Percentiles rank a stretch among this genome's conserved stretches.
Conservation (phyloP, 331 rosid species). For the Pyrus hybrid region DNA sequence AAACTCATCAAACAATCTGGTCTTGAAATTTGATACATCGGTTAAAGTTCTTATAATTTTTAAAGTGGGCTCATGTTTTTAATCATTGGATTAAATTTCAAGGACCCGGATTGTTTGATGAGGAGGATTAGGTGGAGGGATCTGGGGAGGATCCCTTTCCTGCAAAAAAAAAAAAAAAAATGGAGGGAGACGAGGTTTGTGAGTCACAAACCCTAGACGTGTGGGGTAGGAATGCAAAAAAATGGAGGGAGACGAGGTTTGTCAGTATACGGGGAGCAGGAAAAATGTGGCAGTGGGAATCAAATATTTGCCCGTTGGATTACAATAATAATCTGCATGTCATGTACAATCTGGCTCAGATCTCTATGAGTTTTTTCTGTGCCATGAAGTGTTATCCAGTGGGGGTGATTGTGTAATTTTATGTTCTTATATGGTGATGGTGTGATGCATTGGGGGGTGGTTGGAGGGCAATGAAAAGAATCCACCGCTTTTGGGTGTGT, state of each 20-base stretch:
- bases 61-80: too few relatives aligned
- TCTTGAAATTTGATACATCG: too few relatives aligned
- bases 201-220: too few relatives aligned
- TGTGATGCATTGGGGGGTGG: not conserved
- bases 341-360: not conserved
- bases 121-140: too few relatives aligned
- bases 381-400: not conserved
- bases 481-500: not conserved
- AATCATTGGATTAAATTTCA: too few relatives aligned
- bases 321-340: not conserved
- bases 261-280: not conserved
- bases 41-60: too few relatives aligned
- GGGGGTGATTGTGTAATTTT: not conserved
- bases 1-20: too few relatives aligned
- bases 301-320: conserved; percentile 3
- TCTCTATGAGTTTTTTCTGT: not conserved
- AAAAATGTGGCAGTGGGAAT: conserved; percentile 1
- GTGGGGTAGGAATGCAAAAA: not conserved
- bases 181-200: too few relatives aligned
- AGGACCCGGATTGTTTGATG: too few relatives aligned
- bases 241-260: not conserved
- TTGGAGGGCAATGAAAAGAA: not conserved
- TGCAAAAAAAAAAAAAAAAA: too few relatives aligned
- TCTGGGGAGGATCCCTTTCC: too few relatives aligned
- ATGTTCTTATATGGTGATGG: not conserved